phyloP scores from a whole-genome alignment of 2,329 filamentous ascomycete genomes.

The Phialemoniopsis sp. region DNA sequence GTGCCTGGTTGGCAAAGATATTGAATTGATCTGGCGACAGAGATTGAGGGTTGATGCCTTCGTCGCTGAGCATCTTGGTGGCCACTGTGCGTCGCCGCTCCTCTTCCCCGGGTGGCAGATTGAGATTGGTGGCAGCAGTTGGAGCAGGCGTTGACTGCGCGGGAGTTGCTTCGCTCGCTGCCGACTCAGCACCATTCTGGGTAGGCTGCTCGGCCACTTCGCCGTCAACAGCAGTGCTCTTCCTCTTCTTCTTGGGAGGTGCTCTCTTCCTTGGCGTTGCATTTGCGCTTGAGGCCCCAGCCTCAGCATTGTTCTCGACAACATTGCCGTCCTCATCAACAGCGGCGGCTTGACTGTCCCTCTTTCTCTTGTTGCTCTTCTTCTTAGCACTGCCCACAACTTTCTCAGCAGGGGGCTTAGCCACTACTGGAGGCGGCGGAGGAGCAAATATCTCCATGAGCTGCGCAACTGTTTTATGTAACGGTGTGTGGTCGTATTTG shows the following conservation, averaged over 20 bases:
- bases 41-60: slow-evolving; percentile 46
- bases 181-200: not conserved
- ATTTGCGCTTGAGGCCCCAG: slow-evolving; percentile 2
- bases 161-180: not conserved
- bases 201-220: slow-evolving; percentile 2
- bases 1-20: slow-evolving; percentile 57
- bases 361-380: slow-evolving; percentile 1
- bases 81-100: slow-evolving; percentile 45
- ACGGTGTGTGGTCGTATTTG: slow-evolving; percentile 50
- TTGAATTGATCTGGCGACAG: slow-evolving; percentile 52
- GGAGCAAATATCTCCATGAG: slow-evolving; percentile 43
- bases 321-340: not conserved
- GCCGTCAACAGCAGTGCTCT: not conserved
- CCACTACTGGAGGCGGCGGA: slow-evolving; percentile 22
- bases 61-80: slow-evolving; percentile 37
- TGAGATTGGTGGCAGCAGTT: slow-evolving; percentile 16
- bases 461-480: slow-evolving; percentile 53
- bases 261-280: not conserved
- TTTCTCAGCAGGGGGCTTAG: slow-evolving; percentile 6
- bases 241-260: slow-evolving; percentile 3
- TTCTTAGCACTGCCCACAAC: not conserved
- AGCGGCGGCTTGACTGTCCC: slow-evolving; percentile 2
- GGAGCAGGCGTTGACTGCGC: not conserved
- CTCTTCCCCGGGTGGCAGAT: slow-evolving; percentile 40
- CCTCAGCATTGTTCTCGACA: slow-evolving; percentile 6